These are phyloP conservation scores for Eucalyptus pauciflora DNA, from an alignment of 345 rosid species.

Conservation along the genomic window DNA sequence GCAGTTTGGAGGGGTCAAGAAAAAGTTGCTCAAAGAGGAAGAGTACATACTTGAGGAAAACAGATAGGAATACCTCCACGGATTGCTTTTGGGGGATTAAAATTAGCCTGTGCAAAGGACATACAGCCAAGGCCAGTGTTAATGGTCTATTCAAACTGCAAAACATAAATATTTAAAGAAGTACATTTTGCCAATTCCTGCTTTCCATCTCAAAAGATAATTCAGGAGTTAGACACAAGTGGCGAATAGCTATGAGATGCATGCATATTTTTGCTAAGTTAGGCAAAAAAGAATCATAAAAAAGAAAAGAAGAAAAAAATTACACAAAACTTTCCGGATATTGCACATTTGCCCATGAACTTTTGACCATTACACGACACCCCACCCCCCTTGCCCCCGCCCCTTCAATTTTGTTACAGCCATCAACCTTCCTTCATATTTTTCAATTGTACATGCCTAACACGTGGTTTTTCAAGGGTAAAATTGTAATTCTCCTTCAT, in stretches of 20 bases:
- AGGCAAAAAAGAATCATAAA: background rate
- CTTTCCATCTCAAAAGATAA: background rate
- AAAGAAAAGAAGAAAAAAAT: background rate
- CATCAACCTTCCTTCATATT: background rate
- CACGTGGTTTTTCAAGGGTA: background rate
- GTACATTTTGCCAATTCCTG: background rate
- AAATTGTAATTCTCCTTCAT: background rate
- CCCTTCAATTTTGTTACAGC: background rate
- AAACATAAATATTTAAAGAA: background rate
- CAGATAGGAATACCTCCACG: constrained; percentile 92
- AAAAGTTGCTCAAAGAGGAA: background rate
- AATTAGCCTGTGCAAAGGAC: constrained; percentile 38
- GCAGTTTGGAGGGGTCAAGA: background rate
- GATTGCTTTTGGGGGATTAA: constrained; percentile 58
- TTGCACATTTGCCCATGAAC: background rate
- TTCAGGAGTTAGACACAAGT: background rate
- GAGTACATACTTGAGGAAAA: constrained; percentile 75
- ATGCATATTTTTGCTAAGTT: background rate
- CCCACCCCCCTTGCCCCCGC: background rate
- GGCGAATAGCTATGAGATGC: background rate
- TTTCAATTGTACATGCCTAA: background rate
- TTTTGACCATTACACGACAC: background rate
- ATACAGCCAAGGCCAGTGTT: background rate
- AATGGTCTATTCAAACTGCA: background rate
- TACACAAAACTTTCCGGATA: background rate